A percentile compares a stretch with the other conserved stretches of the same genome.
Evolutionary conservation across 768 basidiomycete genomes (phyloP).

Genomic region (Naganishia vaughanmartiniae): DNA sequence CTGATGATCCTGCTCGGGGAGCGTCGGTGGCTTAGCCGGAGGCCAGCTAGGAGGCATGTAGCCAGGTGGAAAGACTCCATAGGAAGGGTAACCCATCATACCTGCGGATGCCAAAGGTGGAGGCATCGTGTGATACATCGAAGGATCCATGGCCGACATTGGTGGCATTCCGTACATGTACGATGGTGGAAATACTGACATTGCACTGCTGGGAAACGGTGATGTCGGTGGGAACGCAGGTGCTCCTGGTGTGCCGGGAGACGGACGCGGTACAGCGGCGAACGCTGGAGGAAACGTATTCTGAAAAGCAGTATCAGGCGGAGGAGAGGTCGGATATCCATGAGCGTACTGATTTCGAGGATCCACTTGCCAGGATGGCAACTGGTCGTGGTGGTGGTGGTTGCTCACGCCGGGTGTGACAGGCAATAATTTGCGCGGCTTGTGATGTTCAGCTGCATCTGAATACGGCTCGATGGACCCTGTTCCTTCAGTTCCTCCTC

Average conservation of each 20-base stretch:
- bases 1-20: neutral
- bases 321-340: neutral
- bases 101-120: neutral
- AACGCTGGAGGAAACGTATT: neutral
- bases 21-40: neutral
- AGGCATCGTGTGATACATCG: conserved; percentile 9
- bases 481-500: neutral
- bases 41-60: conserved; percentile 24
- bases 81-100: conserved; percentile 19
- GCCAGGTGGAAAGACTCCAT: conserved; percentile 6
- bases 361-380: neutral
- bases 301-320: neutral
- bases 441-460: neutral
- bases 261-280: neutral
- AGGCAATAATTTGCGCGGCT: conserved; percentile 11
- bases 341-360: neutral
- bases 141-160: neutral
- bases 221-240: neutral
- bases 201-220: conserved; percentile 8
- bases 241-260: neutral
- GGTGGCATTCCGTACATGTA: conserved; percentile 10
- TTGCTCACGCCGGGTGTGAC: neutral
- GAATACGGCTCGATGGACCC: neutral
- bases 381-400: neutral
- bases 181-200: conserved; percentile 6